Percentiles rank a stretch among this genome's conserved stretches.
These are phyloP conservation scores for Helotiales sp. DNA, from an alignment of 2,329 filamentous ascomycete genomes.

Conservation along the genomic window DNA sequence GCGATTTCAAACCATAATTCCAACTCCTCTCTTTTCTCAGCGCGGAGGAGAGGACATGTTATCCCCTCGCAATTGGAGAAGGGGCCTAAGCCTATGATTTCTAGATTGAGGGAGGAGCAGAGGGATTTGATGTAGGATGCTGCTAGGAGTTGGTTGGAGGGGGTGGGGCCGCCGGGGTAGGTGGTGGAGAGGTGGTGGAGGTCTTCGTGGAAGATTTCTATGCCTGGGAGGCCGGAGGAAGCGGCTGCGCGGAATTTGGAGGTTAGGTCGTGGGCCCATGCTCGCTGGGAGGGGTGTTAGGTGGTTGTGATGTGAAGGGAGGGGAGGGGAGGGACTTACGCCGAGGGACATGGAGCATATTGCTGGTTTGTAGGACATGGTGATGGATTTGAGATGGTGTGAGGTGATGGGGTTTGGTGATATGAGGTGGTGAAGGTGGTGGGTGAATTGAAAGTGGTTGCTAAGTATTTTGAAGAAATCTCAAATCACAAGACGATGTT, in stretches of 20 bases:
- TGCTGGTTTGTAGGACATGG: slow-evolving; percentile 58
- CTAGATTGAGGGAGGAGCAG: slow-evolving; percentile 54
- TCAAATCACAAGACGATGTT: no score
- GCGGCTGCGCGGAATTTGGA: slow-evolving; percentile 69
- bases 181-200: slow-evolving; percentile 57
- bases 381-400: slow-evolving; percentile 6
- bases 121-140: slow-evolving; percentile 57
- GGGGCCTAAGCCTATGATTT: slow-evolving; percentile 59
- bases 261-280: slow-evolving; percentile 65
- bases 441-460: no score
- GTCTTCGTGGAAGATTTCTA: slow-evolving; percentile 80
- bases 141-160: slow-evolving; percentile 51
- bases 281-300: slow-evolving; percentile 55
- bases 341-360: slow-evolving; percentile 81
- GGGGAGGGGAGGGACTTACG: slow-evolving; percentile 16
- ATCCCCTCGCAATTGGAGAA: slow-evolving; percentile 79
- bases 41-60: slow-evolving; percentile 58
- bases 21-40: slow-evolving; percentile 59
- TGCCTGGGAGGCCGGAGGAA: slow-evolving; percentile 63
- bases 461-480: no score
- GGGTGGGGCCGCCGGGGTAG: slow-evolving; percentile 31
- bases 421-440: no score
- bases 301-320: background rate
- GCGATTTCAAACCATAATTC: slow-evolving; percentile 69
- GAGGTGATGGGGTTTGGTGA: background rate